Conservation (phyloP, 1,139 yeast species). For the Zygoascus sp. region DNA sequence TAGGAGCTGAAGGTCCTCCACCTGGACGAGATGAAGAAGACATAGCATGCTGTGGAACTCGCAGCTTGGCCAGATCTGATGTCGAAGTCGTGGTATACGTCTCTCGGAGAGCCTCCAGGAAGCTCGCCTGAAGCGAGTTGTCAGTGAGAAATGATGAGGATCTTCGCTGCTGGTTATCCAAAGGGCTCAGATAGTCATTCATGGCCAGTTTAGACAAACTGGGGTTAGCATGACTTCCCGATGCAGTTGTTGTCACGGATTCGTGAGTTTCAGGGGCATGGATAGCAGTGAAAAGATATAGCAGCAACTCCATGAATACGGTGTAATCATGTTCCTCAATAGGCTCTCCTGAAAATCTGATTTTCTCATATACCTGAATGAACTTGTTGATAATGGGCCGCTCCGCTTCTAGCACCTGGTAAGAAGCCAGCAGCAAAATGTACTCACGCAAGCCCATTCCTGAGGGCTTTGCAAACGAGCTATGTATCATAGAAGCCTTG, state of each 20-base stretch:
- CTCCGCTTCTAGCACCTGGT: slow-evolving; percentile 23
- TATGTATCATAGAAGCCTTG: slow-evolving; percentile 45
- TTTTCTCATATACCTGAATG: slow-evolving; percentile 59
- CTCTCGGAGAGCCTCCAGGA: background rate
- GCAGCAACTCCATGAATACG: slow-evolving; percentile 49
- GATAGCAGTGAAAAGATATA: slow-evolving; percentile 25
- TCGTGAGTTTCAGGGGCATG: slow-evolving; percentile 13
- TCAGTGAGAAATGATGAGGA: background rate
- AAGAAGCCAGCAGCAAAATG: slow-evolving; percentile 39
- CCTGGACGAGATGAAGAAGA: background rate
- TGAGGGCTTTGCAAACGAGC: slow-evolving; percentile 38
- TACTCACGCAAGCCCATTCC: slow-evolving; percentile 48
- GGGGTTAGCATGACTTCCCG: background rate
- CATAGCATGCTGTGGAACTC: background rate
- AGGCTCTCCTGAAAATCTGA: slow-evolving; percentile 62
- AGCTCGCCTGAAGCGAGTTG: background rate
- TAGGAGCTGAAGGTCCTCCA: background rate
- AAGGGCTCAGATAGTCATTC: no score
- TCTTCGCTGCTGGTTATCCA: no score
- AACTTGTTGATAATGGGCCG: slow-evolving; percentile 35
- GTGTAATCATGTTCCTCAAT: slow-evolving; percentile 55
- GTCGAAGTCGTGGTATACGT: background rate
- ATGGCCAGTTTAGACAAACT: no score
- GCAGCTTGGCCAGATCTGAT: background rate
- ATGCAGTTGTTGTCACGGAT: slow-evolving; percentile 4